These are phyloP conservation scores for Astrothelium subdiscretum DNA, from an alignment of 495 filamentous ascomycete species.

Conservation along the genomic window DNA sequence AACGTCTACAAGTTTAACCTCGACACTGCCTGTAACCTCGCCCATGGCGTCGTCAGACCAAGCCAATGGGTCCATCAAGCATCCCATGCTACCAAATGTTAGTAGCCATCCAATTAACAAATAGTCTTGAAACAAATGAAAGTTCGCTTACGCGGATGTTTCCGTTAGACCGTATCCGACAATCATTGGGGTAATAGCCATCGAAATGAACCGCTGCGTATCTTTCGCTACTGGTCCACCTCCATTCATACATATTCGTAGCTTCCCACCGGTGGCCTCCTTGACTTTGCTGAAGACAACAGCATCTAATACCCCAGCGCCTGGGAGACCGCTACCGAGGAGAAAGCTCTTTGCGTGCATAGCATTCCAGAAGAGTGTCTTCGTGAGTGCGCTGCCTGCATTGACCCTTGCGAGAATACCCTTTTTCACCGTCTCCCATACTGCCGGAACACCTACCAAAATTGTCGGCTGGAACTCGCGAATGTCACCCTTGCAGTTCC, in stretches of 20 bases:
- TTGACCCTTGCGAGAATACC: conserved; percentile 82
- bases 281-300: conserved; percentile 36
- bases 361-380: conserved; percentile 87
- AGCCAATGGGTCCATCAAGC: conserved; percentile 75
- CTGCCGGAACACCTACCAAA: conserved; percentile 87
- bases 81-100: conserved; percentile 51
- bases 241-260: conserved; percentile 34
- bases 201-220: conserved; percentile 34
- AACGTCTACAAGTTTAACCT: conserved; percentile 94
- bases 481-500: conserved; percentile 93
- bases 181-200: conserved; percentile 34
- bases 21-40: conserved; percentile 66
- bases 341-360: conserved; percentile 74
- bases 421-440: conserved; percentile 98
- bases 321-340: conserved; percentile 64
- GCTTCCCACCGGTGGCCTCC: conserved; percentile 30
- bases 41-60: conserved; percentile 81
- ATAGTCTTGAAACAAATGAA: neutral
- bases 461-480: conserved; percentile 85
- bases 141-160: conserved; percentile 50
- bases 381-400: conserved; percentile 57
- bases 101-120: neutral
- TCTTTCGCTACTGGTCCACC: conserved; percentile 34
- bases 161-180: conserved; percentile 91
- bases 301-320: conserved; percentile 38